These are phyloP conservation scores for Lachancea sp. DNA, from an alignment of 805 yeast genomes.

Conservation along the genomic window DNA sequence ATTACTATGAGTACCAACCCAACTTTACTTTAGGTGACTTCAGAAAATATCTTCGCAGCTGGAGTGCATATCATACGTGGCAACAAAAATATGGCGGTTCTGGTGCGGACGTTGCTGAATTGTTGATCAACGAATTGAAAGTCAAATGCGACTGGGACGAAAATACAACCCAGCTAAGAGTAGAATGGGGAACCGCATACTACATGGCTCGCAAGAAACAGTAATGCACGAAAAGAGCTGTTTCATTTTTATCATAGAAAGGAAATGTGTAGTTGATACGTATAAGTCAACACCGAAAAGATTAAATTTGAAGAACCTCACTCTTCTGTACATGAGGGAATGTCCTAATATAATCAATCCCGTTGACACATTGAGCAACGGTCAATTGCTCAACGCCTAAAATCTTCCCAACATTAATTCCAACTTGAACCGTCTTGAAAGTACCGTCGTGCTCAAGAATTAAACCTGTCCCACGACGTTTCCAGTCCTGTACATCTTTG, in stretches of 20 bases:
- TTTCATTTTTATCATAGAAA: no score
- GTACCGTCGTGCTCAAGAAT: slow-evolving; percentile 85
- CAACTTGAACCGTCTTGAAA: slow-evolving; percentile 60
- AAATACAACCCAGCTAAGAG: slow-evolving; percentile 36
- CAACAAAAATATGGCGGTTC: slow-evolving; percentile 36
- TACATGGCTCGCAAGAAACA: slow-evolving; percentile 37
- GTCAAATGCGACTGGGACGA: slow-evolving; percentile 41
- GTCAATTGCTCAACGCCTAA: slow-evolving; percentile 61
- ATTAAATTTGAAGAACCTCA: background rate
- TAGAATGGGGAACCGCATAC: slow-evolving; percentile 53
- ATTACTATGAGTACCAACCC: slow-evolving; percentile 32
- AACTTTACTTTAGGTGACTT: slow-evolving; percentile 37
- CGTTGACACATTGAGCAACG: slow-evolving; percentile 71
- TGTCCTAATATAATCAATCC: slow-evolving; percentile 50
- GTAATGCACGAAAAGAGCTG: background rate
- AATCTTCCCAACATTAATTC: slow-evolving; percentile 49
- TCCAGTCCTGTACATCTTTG: slow-evolving; percentile 52
- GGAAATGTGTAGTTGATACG: no score
- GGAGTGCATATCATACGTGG: slow-evolving; percentile 64
- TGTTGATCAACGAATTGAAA: slow-evolving; percentile 40
- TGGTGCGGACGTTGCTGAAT: slow-evolving; percentile 43
- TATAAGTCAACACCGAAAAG: no score
- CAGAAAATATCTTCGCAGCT: slow-evolving; percentile 50
- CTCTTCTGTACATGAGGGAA: slow-evolving; percentile 10
- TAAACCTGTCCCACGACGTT: slow-evolving; percentile 45